Base-by-base conservation (phyloP, 148 eudicot species). In the Fagopyrum homotropicum region DNA sequence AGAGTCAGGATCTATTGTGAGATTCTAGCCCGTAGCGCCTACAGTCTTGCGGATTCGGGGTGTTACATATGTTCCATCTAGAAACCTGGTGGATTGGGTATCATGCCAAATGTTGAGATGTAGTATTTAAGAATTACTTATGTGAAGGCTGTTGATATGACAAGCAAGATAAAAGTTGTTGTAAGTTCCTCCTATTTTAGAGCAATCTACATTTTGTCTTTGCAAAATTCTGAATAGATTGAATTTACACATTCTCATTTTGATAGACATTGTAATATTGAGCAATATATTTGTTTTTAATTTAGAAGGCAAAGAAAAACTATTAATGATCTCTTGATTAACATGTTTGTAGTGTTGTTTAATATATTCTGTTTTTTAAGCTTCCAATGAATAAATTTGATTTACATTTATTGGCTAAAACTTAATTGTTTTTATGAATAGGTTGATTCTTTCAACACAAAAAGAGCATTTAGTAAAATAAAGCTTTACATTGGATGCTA, bases 11-110 rank as follows among this genome's bases (percentile, higher is more conserved):
- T n/a, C n/a, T n/a, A n/a, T n/a, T n/a, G n/a, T n/a, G n/a, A n/a
- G n/a, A n/a, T n/a, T n/a, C n/a, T n/a, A n/a, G n/a, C n/a, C n/a
- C n/a, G n/a, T n/a, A n/a, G n/a, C n/a, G n/a, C n/a, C n/a, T n/a
- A n/a, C n/a, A n/a, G n/a, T n/a, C n/a, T n/a, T n/a, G n/a, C n/a
- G n/a, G n/a, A n/a, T n/a, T n/a, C n/a, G n/a, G n/a, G n/a, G n/a
- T n/a, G n/a, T n/a, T n/a, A 94, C 76, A 79, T 94, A 76, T 92
- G 98, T 81, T 90, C 97, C 47, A 86, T 94, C 72, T 96, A 94
- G 77, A 94, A 94, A 81, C 93, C 96, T 73, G 98, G 98, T 78
- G 91, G 92, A 75, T 85, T 76, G 22, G 98, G 90, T 76, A 79
- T 94, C 75, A 22, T 88, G 66, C 87, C 84, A 30, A 83, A 83